Evolutionary conservation across 805 yeast genomes (phyloP), one percentile per base, ranked within the genome.

Genomic region (Yamadazyma takamatsuzukensis): DNA sequence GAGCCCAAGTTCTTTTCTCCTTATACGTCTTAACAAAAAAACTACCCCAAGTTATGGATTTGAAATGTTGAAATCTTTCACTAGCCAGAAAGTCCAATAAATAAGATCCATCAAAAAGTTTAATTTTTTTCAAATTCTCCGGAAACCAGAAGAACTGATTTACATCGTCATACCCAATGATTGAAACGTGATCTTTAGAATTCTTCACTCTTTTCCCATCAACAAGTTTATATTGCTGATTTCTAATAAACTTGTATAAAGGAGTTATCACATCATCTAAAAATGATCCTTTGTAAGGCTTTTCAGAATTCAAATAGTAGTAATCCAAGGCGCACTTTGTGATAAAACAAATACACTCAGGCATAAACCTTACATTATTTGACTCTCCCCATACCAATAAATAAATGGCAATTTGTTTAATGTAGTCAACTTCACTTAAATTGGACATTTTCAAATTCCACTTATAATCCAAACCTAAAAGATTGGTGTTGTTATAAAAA

Each of bases 351-450:
- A 48, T 51, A 45, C 58, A 51, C 26, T 54, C 72, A 1, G 79
- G 78, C 49, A 68, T 56, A 41, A 70, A 73, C 34, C 79, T 50
- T 18, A 73, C 62, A 52, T 78, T 82, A 53, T 79, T 80, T 5
- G 88, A 82, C 53, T 83, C 89, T 21, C 89, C 89, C 89, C 89
- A 82, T 25, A 80, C 66, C 34, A 73, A 68, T 43, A 75, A 59
- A 53, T 73, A 80, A 26, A 80, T 69, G 28, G 81, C 83, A 41
- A 82, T 55, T 58, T 77, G 89, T 36, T 76, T 67, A 3, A 78
- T 71, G 59, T 82, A 74, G 42, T 83, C 85, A 18, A 55, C 59
- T 3, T 76, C 73, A 0, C 75, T 52, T 35, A 70, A 64, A 19
- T 53, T 53, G 43, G 67, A 69, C 87, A 84, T 83, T 47, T 70